These are phyloP conservation scores for Botrytis squamosa DNA, from an alignment of 2,329 filamentous ascomycete species.

Conservation along the genomic window DNA sequence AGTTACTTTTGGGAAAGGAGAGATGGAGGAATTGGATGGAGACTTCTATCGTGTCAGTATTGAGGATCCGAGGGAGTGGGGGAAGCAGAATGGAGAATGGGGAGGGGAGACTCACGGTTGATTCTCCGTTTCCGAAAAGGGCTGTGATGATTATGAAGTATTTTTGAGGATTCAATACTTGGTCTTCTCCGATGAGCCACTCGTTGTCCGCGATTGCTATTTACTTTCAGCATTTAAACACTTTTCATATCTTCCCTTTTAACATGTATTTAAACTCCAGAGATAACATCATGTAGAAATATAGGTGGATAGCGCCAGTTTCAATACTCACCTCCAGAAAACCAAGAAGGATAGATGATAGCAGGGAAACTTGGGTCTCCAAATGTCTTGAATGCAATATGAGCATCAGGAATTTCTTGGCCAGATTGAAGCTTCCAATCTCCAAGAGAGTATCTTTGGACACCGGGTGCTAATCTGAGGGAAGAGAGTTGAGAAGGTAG, in stretches of 20 bases:
- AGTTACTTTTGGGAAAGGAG: constrained; percentile 60
- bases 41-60: constrained; percentile 40
- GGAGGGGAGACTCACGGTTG: constrained; percentile 41
- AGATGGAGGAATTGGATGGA: constrained; percentile 59
- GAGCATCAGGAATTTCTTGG: constrained; percentile 59
- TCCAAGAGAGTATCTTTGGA: constrained; percentile 56
- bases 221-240: constrained; percentile 17
- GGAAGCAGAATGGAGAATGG: background rate
- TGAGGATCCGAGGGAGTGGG: background rate
- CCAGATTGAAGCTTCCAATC: constrained; percentile 67
- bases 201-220: constrained; percentile 65
- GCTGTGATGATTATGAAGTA: constrained; percentile 70
- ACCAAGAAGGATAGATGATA: constrained; percentile 78
- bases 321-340: constrained; percentile 54
- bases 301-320: background rate
- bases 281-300: no score
- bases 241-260: no score
- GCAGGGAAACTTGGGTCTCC: constrained; percentile 61
- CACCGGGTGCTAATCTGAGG: constrained; percentile 22
- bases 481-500: background rate
- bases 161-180: constrained; percentile 59
- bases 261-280: background rate
- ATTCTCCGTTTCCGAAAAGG: constrained; percentile 68
- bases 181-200: constrained; percentile 59
- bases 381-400: constrained; percentile 75